These are phyloP conservation scores for Leptographium radiaticola DNA, from an alignment of 2,329 filamentous ascomycete species.

Conservation along the genomic window DNA sequence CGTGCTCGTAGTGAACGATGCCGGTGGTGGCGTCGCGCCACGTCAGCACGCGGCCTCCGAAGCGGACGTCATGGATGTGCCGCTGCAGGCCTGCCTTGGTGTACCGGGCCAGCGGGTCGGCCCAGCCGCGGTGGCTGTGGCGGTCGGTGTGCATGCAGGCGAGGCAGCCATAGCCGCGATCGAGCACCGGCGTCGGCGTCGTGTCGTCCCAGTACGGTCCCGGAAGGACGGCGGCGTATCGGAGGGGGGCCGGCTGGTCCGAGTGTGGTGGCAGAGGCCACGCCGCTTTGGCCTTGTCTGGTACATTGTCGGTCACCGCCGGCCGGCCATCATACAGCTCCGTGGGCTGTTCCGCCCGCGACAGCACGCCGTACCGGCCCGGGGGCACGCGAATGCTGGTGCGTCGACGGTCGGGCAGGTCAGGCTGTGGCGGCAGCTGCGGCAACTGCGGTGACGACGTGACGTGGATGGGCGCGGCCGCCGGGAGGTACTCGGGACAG, in stretches of 20 bases:
- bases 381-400: constrained; percentile 6
- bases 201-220: constrained; percentile 7
- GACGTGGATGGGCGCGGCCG: background rate
- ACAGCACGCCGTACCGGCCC: constrained; percentile 10
- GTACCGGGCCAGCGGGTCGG: constrained; percentile 9
- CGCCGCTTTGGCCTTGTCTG: background rate
- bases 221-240: constrained; percentile 11
- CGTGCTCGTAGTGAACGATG: constrained; percentile 6
- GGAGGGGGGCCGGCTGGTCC: constrained; percentile 6
- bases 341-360: constrained; percentile 5
- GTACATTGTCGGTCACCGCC: background rate
- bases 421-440: too few relatives aligned
- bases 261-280: background rate
- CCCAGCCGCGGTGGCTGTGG: constrained; percentile 8
- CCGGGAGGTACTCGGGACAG: constrained; percentile 9
- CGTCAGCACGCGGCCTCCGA: constrained; percentile 9
- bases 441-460: background rate
- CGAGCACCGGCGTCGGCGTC: background rate
- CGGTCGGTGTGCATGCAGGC: constrained; percentile 9
- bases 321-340: constrained; percentile 8
- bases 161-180: constrained; percentile 9
- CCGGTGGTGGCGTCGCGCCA: background rate
- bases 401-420: background rate
- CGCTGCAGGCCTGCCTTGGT: constrained; percentile 6
- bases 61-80: constrained; percentile 7